A percentile compares a stretch with the other conserved stretches of the same genome.
Conservation (phyloP, 2,329 filamentous ascomycete genomes). For the Ophiocordyceps camponoti-saundersi region DNA sequence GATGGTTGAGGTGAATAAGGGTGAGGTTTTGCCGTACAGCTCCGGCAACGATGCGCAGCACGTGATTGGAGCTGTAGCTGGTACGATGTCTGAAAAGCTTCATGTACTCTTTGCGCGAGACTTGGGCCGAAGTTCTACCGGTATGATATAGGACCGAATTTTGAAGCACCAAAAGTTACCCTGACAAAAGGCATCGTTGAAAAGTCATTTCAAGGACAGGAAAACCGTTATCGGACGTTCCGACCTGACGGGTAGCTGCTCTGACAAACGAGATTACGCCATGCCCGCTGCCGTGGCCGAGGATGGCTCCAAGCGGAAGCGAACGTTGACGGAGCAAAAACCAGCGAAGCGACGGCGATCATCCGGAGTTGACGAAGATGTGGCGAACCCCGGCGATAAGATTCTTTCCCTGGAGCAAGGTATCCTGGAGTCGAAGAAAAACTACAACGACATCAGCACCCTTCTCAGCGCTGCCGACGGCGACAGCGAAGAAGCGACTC, state of each 20-base stretch:
- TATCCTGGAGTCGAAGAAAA: slow-evolving; percentile 69
- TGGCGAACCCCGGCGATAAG: slow-evolving; percentile 33
- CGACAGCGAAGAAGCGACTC: slow-evolving; percentile 35
- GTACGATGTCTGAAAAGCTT: too few relatives aligned
- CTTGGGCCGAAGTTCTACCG: neutral
- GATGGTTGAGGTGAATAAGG: slow-evolving; percentile 13
- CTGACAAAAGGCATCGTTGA: too few relatives aligned
- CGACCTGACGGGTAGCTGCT: neutral
- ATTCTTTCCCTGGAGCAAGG: slow-evolving; percentile 64
- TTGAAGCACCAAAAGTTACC: neutral
- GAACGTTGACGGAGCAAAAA: slow-evolving; percentile 22
- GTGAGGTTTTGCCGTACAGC: slow-evolving; percentile 34
- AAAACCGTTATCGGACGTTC: neutral
- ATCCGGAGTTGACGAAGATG: slow-evolving; percentile 22
- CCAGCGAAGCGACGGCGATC: slow-evolving; percentile 34
- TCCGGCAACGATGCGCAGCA: slow-evolving; percentile 16
- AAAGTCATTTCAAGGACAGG: neutral
- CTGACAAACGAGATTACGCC: too few relatives aligned
- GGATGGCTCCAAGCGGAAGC: slow-evolving; percentile 31
- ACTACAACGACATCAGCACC: slow-evolving; percentile 79
- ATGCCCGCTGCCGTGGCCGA: slow-evolving; percentile 10
- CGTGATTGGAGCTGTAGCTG: slow-evolving; percentile 12
- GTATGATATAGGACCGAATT: neutral
- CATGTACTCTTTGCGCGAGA: neutral
- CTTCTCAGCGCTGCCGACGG: slow-evolving; percentile 40